Evolutionary conservation across 345 rosid species (phyloP), one percentile per base, ranked within the genome.

Genomic region (Hevea brasiliensis): DNA sequence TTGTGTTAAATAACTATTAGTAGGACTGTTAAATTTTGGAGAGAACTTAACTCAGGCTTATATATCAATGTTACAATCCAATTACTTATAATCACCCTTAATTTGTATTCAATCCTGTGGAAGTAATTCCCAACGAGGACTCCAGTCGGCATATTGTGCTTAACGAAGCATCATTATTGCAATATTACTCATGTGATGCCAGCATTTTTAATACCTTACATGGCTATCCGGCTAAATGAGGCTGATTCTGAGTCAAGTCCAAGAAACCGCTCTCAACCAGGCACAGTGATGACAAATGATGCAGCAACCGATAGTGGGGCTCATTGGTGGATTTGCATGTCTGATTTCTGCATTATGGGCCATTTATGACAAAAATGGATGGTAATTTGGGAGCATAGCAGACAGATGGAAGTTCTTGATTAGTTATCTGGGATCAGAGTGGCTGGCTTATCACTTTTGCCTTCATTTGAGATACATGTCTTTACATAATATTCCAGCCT

Each of bases 361-460:
- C 20, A 77, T 90, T 74, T 85, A 74, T 64, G 98, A 97, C 55
- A 84, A 97, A n/a, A 74, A 74, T 65, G 76, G 90, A 90, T 61
- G 89, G 89, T 69, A 70, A 77, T 78, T 92, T 32, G 96, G 97
- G 45, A 76, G 81, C 76, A 55, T 86, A 61, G 13, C 81, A 64
- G 93, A 89, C 10, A 86, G 96, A 74, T 85, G 83, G 87, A 89
- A 89, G 63, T 95, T 79, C 85, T 37, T 92, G 78, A 56, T 85
- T 68, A 76, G 81, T 72, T 91, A 89, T 80, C 84, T 90, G 44
- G 94, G 90, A 79, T 90, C 96, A 10, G 98, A 95, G 85, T 87
- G 99, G 80, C 77, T 90, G 73, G 97, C 94, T 26, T 90, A 92
- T n/a, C n/a, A n/a, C n/a, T n/a, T n/a, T n/a, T 76, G 97, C 98